phyloP scores from a whole-genome alignment of 495 filamentous ascomycete genomes.

The Penicillium taxi region DNA sequence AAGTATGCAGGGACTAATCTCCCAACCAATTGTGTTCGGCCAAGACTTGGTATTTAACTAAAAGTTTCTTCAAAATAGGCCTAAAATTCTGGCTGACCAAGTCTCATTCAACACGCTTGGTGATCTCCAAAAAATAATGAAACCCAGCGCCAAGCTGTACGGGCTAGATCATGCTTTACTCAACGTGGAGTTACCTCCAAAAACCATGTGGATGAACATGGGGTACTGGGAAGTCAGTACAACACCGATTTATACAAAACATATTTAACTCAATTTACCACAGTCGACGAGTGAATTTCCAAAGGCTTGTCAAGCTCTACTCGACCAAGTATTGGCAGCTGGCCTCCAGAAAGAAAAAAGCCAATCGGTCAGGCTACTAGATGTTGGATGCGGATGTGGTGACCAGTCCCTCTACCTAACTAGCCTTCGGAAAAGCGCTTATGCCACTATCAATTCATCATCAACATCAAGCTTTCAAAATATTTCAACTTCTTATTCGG shows the following conservation, averaged over 20 bases:
- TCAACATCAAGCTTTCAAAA: neutral
- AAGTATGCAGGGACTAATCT: too few species aligned
- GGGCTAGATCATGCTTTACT: slow-evolving; percentile 15
- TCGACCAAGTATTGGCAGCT: slow-evolving; percentile 34
- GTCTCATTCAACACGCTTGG: too few species aligned
- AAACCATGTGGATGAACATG: slow-evolving; percentile 18
- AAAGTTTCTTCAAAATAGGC: too few species aligned
- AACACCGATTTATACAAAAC: too few species aligned
- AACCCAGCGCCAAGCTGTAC: slow-evolving; percentile 3
- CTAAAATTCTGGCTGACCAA: too few species aligned
- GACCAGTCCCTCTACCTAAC: slow-evolving; percentile 36
- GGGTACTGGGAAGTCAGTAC: slow-evolving; percentile 15
- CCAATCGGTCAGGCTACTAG: slow-evolving; percentile 25
- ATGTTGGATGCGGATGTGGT: slow-evolving; percentile 45
- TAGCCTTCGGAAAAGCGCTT: neutral
- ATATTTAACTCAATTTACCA: neutral
- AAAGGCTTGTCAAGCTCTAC: slow-evolving; percentile 33
- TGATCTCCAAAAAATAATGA: neutral
- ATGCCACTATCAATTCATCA: neutral
- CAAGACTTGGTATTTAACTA: too few species aligned
- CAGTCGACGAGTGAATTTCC: slow-evolving; percentile 28
- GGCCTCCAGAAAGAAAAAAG: slow-evolving; percentile 16
- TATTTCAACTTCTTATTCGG: neutral
- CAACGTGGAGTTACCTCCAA: slow-evolving; percentile 9
- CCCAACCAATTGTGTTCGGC: too few species aligned